phyloP scores from a whole-genome alignment of 2,329 filamentous ascomycete species.

The Sordariomycetes sp. region DNA sequence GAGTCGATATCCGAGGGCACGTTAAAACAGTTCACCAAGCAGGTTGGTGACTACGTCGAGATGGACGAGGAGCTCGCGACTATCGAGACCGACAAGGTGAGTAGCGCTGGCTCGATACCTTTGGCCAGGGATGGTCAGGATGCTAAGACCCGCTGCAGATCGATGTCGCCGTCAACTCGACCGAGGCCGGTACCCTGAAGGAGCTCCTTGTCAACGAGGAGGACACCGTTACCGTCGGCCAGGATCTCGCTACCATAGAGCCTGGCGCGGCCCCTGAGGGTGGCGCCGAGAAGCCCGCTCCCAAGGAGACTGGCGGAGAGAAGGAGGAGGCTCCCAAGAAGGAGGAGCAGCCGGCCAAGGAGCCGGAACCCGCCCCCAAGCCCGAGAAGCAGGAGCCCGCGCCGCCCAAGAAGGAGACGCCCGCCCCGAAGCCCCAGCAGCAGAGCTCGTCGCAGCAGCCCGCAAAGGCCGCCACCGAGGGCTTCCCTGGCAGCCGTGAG shows the following conservation, averaged over 20 bases:
- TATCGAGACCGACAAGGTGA: slow-evolving; percentile 96
- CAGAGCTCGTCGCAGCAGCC: neutral
- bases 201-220: slow-evolving; percentile 88
- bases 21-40: slow-evolving; percentile 86
- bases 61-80: slow-evolving; percentile 96
- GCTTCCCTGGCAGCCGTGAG: slow-evolving; percentile 47
- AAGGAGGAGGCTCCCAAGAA: slow-evolving; percentile 4
- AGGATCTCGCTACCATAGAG: slow-evolving; percentile 81
- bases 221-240: slow-evolving; percentile 88
- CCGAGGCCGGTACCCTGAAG: slow-evolving; percentile 81
- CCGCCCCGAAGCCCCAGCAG: slow-evolving; percentile 21
- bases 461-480: neutral
- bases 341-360: slow-evolving; percentile 46
- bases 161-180: slow-evolving; percentile 91
- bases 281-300: slow-evolving; percentile 22
- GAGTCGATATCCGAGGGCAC: slow-evolving; percentile 98
- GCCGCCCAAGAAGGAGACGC: slow-evolving; percentile 8
- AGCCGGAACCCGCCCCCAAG: slow-evolving; percentile 23
- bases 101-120: slow-evolving; percentile 5
- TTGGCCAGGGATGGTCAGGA: neutral
- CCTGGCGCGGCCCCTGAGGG: slow-evolving; percentile 56
- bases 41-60: slow-evolving; percentile 88
- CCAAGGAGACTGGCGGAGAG: neutral
- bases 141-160: slow-evolving; percentile 45
- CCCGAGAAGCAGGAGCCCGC: slow-evolving; percentile 20